Base-by-base conservation (phyloP, 1,284 basidiomycete species). In the Apiotrichum porosum region DNA sequence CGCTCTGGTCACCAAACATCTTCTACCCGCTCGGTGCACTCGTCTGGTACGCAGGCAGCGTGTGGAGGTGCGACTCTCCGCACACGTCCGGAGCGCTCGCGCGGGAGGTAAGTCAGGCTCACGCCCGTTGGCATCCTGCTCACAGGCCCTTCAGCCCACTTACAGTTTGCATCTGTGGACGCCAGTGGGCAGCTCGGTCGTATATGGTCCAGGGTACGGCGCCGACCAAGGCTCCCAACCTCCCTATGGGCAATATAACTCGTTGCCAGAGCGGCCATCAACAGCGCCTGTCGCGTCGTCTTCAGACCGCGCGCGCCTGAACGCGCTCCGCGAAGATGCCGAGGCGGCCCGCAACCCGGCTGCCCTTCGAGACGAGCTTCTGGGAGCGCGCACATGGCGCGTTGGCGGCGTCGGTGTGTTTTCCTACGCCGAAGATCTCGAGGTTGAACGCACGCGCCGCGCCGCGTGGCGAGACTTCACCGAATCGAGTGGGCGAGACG, bases 361-460 rank as follows among this genome's bases (percentile, higher is more conserved):
- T 48, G 59, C 49, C 37, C 49, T 66, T 42, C 57, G 52, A 22
- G 43, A 63, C 38, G 68, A 71, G 53, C 48, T 68, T n/a, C 51
- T 50, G 26, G 68, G 67, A 3, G 58, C 56, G 49, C 54, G 54
- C 40, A 45, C 63, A 4, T 71, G 65, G 62, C 54, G 61, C 37
- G 64, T 65, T 3, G 63, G 63, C 19, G 67, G 69, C 8, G 36
- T 71, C 13, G 67, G 66, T 2, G 48, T 68, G 22, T 63, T 60
- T 52, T 45, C 62, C 4, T 69, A 66, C 42, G 55, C 54, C 13
- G 47, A 50, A 21, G 50, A 67, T 35, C 36, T 46, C 30, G 24
- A 49, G 23, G 31, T 46, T 13, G 66, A 71, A 42, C 45, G 54
- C 36, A 42, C 33, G 21, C 66, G 68, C 55, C 52, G 44, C 42